A percentile compares a stretch with the other conserved stretches of the same genome.
phyloP scores from a whole-genome alignment of 2,329 filamentous ascomycete genomes.

The Graphilbum fragrans region DNA sequence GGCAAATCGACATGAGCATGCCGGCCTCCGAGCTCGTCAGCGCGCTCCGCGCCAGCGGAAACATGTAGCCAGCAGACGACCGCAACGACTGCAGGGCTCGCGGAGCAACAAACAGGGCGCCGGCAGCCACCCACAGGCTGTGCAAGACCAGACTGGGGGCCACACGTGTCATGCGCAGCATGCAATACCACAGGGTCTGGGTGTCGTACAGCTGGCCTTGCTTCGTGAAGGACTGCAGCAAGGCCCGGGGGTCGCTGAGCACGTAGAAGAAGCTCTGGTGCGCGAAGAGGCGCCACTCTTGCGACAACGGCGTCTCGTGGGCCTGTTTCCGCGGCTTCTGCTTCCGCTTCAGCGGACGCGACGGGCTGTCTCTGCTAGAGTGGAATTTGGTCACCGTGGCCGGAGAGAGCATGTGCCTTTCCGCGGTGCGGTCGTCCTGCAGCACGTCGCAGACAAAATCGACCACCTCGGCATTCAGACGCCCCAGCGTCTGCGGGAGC shows the following conservation, averaged over 20 bases:
- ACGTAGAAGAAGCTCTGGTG: conserved; percentile 54
- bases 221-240: conserved; percentile 44
- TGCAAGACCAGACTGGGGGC: conserved; percentile 48
- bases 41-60: conserved; percentile 19
- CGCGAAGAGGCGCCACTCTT: conserved; percentile 47
- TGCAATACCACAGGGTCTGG: conserved; percentile 50
- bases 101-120: conserved; percentile 44
- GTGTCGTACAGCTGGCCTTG: conserved; percentile 44
- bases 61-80: conserved; percentile 24
- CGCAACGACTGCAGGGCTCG: conserved; percentile 26
- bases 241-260: conserved; percentile 41
- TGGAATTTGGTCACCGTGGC: conserved; percentile 18
- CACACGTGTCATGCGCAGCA: conserved; percentile 45
- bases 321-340: conserved; percentile 9
- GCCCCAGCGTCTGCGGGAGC: conserved; percentile 44
- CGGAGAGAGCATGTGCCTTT: conserved; percentile 35
- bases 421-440: conserved; percentile 40
- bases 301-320: conserved; percentile 9
- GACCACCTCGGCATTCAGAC: conserved; percentile 41
- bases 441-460: conserved; percentile 50
- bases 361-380: conserved; percentile 14
- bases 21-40: conserved; percentile 39
- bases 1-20: conserved; percentile 43
- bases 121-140: conserved; percentile 51
- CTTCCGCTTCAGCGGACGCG: conserved; percentile 22